These are phyloP conservation scores for Chloris gayana DNA, from an alignment of 176 grass and related monocot genomes.

Conservation along the genomic window DNA sequence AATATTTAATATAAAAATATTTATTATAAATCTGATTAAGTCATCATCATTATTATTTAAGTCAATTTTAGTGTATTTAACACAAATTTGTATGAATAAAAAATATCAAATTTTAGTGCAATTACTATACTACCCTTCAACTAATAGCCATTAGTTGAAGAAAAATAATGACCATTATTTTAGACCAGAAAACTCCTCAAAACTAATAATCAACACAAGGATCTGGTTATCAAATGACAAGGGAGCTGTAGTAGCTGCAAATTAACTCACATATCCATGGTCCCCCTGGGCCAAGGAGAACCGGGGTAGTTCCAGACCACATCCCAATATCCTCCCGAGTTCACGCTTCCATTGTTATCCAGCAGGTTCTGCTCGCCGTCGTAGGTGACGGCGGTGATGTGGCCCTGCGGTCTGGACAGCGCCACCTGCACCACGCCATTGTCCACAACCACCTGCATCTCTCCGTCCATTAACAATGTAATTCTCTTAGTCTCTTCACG, in stretches of 20 bases:
- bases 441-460: conserved; percentile 60
- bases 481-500: background rate
- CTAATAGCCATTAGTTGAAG: too few species aligned
- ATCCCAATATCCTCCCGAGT: conserved; percentile 73
- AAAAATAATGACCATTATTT: too few species aligned
- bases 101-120: too few species aligned
- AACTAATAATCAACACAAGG: too few species aligned
- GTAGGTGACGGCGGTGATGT: conserved; percentile 57
- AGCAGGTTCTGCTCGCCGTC: conserved; percentile 55
- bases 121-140: too few species aligned
- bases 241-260: background rate
- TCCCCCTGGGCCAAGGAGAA: conserved; percentile 14
- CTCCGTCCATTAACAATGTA: background rate
- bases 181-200: too few species aligned
- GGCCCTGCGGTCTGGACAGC: conserved; percentile 56
- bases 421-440: conserved; percentile 73
- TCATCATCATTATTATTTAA: too few species aligned
- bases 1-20: too few species aligned
- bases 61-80: too few species aligned
- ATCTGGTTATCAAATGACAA: too few species aligned
- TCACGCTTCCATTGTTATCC: background rate
- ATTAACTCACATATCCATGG: conserved; percentile 54
- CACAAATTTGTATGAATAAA: too few species aligned
- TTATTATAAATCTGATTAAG: too few species aligned
- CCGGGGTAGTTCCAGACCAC: conserved; percentile 49